A percentile compares a stretch with the other conserved stretches of the same genome.
phyloP scores from a whole-genome alignment of 2,329 filamentous ascomycete genomes.

The Cercospora brassicicola region DNA sequence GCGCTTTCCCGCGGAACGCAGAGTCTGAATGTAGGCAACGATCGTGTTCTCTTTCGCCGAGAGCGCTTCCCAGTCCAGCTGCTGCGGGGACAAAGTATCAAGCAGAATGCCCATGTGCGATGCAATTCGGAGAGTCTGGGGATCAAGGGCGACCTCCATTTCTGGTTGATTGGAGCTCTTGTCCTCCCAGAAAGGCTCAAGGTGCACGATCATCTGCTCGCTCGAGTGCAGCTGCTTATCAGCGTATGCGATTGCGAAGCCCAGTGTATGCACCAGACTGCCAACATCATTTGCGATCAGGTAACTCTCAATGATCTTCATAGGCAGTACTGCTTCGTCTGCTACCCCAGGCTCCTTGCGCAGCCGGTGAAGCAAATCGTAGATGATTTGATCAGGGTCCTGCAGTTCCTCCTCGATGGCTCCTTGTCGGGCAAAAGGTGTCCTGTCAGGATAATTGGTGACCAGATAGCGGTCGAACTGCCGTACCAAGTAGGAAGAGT shows the following conservation, averaged over 20 bases:
- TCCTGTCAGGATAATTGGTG: conserved; percentile 55
- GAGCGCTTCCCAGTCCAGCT: conserved; percentile 46
- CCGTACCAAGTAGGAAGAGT: conserved; percentile 78
- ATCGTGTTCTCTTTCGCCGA: conserved; percentile 71
- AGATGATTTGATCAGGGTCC: conserved; percentile 43
- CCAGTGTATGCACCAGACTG: conserved; percentile 47
- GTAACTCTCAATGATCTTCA: conserved; percentile 75
- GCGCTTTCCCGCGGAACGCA: conserved; percentile 70
- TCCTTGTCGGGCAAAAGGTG: conserved; percentile 57
- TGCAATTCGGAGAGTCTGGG: conserved; percentile 48
- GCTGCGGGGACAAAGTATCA: conserved; percentile 46
- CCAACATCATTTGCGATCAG: conserved; percentile 63
- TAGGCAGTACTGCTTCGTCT: conserved; percentile 62
- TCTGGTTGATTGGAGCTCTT: conserved; percentile 30
- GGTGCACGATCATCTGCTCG: conserved; percentile 30
- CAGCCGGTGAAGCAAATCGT: conserved; percentile 60
- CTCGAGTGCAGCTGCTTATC: conserved; percentile 31
- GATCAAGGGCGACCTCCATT: conserved; percentile 42
- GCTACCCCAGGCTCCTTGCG: conserved; percentile 58
- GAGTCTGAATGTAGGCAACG: conserved; percentile 75
- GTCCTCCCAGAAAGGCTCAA: conserved; percentile 24
- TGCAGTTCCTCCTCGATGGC: conserved; percentile 67
- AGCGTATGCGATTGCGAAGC: conserved; percentile 45
- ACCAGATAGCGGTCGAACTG: conserved; percentile 75
- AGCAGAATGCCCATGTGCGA: conserved; percentile 65